These are phyloP conservation scores for Arabidopsis arenosa DNA, from an alignment of 345 rosid genomes.

Conservation along the genomic window DNA sequence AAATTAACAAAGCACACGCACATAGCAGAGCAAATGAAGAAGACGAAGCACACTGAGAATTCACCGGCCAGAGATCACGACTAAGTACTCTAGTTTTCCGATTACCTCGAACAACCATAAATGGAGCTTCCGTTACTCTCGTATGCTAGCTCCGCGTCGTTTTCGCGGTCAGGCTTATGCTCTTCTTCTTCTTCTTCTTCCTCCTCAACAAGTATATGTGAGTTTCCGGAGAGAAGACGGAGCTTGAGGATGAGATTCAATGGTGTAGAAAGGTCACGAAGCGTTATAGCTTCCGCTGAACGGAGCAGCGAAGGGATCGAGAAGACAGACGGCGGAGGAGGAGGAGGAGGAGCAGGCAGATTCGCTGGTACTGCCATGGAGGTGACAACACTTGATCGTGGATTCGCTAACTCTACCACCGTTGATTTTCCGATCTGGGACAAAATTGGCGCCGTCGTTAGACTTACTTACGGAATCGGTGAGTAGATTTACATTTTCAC, in stretches of 20 bases:
- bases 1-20: background rate
- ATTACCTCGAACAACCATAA: background rate
- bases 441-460: conserved; percentile 81
- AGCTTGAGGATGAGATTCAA: conserved; percentile 41
- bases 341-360: conserved; percentile 36
- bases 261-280: conserved; percentile 36
- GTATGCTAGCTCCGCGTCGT: conserved; percentile 41
- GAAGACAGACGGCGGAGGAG: conserved; percentile 48
- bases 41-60: conserved; percentile 21
- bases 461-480: conserved; percentile 97
- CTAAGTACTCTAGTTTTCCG: background rate
- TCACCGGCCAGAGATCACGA: conserved; percentile 24
- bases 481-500: conserved; percentile 17
- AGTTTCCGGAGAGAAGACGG: conserved; percentile 41
- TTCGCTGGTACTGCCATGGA: conserved; percentile 68
- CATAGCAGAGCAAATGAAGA: conserved; percentile 1
- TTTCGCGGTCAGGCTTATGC: conserved; percentile 45
- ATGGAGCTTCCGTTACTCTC: conserved; percentile 63
- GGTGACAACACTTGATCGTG: conserved; percentile 71
- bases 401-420: conserved; percentile 58
- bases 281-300: conserved; percentile 57
- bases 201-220: conserved; percentile 13
- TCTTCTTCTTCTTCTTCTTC: conserved; percentile 32
- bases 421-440: conserved; percentile 88
- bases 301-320: conserved; percentile 58